Evolutionary conservation across 1,139 yeast species (phyloP).

Genomic region (Kodamaea arcana): DNA sequence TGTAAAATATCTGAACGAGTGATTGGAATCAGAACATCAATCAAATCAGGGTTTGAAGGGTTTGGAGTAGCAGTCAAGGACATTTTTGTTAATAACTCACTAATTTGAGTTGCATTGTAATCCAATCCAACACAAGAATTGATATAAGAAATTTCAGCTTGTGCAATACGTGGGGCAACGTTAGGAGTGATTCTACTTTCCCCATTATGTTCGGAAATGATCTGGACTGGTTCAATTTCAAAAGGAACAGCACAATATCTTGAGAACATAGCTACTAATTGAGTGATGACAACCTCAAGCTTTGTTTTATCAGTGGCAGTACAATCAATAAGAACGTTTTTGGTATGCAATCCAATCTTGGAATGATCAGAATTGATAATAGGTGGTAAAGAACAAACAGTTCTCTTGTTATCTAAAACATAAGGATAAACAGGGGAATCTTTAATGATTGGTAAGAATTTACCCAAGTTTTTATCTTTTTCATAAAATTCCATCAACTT

Average conservation of each 20-base stretch:
- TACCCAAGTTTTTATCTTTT: conserved; percentile 83
- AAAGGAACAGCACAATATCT: conserved; percentile 75
- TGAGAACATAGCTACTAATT: conserved; percentile 93
- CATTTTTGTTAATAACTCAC: conserved; percentile 72
- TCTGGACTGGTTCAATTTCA: conserved; percentile 82
- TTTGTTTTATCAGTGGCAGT: conserved; percentile 96
- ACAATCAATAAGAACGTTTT: conserved; percentile 85
- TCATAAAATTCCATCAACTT: conserved; percentile 87
- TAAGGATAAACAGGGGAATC: conserved; percentile 91
- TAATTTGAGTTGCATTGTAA: conserved; percentile 64
- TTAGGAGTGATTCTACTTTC: conserved; percentile 77
- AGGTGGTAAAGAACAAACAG: conserved; percentile 93
- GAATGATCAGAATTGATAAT: conserved; percentile 91
- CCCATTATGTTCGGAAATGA: conserved; percentile 78
- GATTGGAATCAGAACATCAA: conserved; percentile 79
- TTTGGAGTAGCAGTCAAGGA: conserved; percentile 65
- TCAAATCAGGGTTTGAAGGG: conserved; percentile 40
- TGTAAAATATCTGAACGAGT: conserved; percentile 95
- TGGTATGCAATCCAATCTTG: conserved; percentile 80
- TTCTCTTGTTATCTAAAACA: conserved; percentile 71
- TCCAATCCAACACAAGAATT: conserved; percentile 87
- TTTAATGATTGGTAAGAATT: conserved; percentile 81
- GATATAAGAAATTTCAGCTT: conserved; percentile 80
- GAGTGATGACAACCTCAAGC: conserved; percentile 86
- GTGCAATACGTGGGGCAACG: conserved; percentile 59